phyloP scores from a whole-genome alignment of 2,329 filamentous ascomycete species.

The Phialophora expanda region DNA sequence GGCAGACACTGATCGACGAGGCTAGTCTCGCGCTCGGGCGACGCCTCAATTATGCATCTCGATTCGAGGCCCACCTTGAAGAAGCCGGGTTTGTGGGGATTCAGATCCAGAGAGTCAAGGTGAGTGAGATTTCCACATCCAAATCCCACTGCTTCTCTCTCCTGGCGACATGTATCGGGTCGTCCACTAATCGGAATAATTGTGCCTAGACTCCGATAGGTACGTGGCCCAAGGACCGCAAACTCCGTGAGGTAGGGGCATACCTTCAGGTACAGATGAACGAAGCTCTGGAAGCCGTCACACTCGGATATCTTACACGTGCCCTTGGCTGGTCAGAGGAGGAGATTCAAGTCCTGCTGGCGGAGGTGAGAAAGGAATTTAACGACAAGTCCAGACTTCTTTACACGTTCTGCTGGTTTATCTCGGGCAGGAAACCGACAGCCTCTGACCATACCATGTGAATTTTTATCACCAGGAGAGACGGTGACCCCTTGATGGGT shows the following conservation, averaged over 20 bases:
- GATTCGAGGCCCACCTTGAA: constrained; percentile 39
- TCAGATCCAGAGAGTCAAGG: constrained; percentile 39
- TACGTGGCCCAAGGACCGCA: constrained; percentile 42
- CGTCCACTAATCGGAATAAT: background rate
- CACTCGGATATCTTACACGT: constrained; percentile 46
- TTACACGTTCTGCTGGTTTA: constrained; percentile 36
- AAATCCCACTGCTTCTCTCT: background rate
- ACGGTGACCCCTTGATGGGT: background rate
- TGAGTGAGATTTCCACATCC: constrained; percentile 12
- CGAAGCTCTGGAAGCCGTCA: constrained; percentile 46
- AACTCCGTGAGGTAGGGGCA: constrained; percentile 50
- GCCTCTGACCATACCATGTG: background rate
- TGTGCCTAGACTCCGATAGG: constrained; percentile 39
- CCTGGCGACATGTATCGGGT: background rate
- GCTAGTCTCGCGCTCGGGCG: constrained; percentile 38
- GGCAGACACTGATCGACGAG: constrained; percentile 39
- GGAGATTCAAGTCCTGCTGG: constrained; percentile 39
- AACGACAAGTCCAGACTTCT: constrained; percentile 27
- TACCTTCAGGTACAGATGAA: constrained; percentile 42
- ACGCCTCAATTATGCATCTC: constrained; percentile 30
- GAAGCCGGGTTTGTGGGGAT: constrained; percentile 41
- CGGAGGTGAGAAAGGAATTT: constrained; percentile 38
- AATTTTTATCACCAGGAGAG: background rate
- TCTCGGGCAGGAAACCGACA: constrained; percentile 37
- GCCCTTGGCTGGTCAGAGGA: constrained; percentile 41